These are phyloP conservation scores for Actinomortierella ambigua DNA, from an alignment of 371 early-diverging fungal genomes.

Conservation along the genomic window DNA sequence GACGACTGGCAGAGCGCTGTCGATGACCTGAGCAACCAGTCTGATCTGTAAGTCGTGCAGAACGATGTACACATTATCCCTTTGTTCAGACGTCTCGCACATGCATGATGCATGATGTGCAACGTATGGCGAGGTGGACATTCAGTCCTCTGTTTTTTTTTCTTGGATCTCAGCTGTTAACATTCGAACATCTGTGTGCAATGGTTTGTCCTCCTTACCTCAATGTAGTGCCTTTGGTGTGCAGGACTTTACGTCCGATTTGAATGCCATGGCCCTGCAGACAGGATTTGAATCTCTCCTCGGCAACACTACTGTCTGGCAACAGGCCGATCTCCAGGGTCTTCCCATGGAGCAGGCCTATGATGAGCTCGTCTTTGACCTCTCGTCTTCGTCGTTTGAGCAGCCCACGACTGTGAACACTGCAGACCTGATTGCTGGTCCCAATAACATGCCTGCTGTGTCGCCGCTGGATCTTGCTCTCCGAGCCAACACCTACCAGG, in stretches of 20 bases:
- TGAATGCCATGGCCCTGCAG: neutral
- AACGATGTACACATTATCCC: too few relatives aligned
- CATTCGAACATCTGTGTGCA: too few relatives aligned
- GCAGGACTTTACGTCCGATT: conserved; percentile 32
- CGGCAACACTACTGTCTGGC: too few relatives aligned
- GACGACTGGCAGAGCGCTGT: conserved; percentile 43
- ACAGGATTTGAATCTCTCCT: too few relatives aligned
- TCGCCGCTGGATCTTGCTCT: conserved; percentile 27
- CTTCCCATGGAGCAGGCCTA: conserved; percentile 21
- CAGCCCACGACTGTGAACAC: conserved; percentile 35
- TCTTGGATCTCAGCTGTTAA: too few relatives aligned
- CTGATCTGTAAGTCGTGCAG: too few relatives aligned
- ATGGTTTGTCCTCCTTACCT: too few relatives aligned
- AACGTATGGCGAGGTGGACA: too few relatives aligned
- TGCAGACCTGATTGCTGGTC: conserved; percentile 40
- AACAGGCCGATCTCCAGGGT: too few relatives aligned
- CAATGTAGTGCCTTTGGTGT: neutral
- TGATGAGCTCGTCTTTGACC: conserved; percentile 42
- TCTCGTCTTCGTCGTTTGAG: conserved; percentile 27
- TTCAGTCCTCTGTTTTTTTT: too few relatives aligned
- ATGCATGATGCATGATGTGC: too few relatives aligned
- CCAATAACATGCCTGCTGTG: conserved; percentile 18
- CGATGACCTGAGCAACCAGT: conserved; percentile 4
- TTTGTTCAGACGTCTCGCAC: too few relatives aligned
- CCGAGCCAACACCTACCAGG: conserved; percentile 21